Percentiles rank a stretch among this genome's conserved stretches.
phyloP scores from a whole-genome alignment of 1,139 yeast genomes.

The Yamadazyma blattariae region DNA sequence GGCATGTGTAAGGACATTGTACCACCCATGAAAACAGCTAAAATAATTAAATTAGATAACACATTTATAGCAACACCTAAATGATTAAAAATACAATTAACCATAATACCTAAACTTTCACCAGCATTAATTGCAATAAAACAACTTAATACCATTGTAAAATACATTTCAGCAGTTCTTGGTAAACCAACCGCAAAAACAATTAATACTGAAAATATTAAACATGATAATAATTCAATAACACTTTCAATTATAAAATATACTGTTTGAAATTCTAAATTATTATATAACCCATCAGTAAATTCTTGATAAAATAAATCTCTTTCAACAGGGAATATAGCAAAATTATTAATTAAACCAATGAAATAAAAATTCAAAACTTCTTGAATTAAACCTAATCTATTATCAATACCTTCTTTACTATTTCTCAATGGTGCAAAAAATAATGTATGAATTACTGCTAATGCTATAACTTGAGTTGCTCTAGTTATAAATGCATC shows the following conservation, averaged over 20 bases:
- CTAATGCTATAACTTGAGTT: constrained; percentile 66
- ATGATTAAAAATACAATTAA: constrained; percentile 71
- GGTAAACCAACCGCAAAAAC: constrained; percentile 76
- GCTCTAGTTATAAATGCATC: constrained; percentile 65
- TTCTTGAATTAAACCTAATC: constrained; percentile 77
- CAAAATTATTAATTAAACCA: constrained; percentile 75
- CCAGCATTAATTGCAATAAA: constrained; percentile 67
- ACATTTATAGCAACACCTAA: constrained; percentile 78
- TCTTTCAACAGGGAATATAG: constrained; percentile 72
- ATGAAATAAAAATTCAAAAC: constrained; percentile 69
- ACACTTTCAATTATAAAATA: constrained; percentile 74
- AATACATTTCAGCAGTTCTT: constrained; percentile 64
- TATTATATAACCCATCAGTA: constrained; percentile 70
- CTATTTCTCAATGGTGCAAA: constrained; percentile 66
- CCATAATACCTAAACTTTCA: constrained; percentile 77
- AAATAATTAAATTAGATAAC: constrained; percentile 57
- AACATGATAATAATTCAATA: constrained; percentile 59
- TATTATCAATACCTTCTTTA: constrained; percentile 57
- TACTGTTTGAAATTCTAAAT: constrained; percentile 60
- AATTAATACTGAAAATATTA: constrained; percentile 57
- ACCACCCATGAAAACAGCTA: constrained; percentile 86
- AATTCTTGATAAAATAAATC: constrained; percentile 77
- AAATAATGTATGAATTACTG: constrained; percentile 62
- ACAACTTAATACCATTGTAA: constrained; percentile 57
- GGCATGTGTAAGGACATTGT: constrained; percentile 78